Evolutionary conservation across 2,329 filamentous ascomycete genomes (phyloP).

Genomic region (Colletotrichum falcatum): DNA sequence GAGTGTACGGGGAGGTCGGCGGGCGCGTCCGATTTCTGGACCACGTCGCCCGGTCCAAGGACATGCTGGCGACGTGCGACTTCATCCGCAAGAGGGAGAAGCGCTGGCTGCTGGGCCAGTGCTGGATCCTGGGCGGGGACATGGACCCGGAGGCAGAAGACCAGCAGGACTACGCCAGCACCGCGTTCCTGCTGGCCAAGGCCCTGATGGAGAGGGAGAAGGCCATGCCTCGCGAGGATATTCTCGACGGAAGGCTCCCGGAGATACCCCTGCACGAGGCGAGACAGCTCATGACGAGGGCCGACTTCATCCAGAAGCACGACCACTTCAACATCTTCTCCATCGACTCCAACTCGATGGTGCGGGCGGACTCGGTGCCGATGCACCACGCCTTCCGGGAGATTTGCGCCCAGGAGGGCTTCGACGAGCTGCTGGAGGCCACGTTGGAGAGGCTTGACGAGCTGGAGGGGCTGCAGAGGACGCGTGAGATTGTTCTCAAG

Average conservation of each 20-base stretch:
- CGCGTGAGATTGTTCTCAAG: conserved; percentile 68
- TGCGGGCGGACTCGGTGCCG: conserved; percentile 67
- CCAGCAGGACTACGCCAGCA: conserved; percentile 68
- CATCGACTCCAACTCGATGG: conserved; percentile 66
- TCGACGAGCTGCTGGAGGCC: conserved; percentile 63
- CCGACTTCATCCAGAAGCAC: conserved; percentile 68
- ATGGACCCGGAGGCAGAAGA: conserved; percentile 79
- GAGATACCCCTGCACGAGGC: conserved; percentile 62
- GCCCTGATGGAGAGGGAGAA: conserved; percentile 63
- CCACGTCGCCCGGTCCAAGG: conserved; percentile 62
- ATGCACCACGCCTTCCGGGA: conserved; percentile 70
- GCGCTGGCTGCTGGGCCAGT: conserved; percentile 80
- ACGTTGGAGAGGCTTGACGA: conserved; percentile 65
- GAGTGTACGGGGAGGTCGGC: conserved; percentile 66
- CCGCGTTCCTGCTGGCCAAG: conserved; percentile 70
- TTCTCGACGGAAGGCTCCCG: conserved; percentile 58
- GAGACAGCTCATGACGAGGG: conserved; percentile 66
- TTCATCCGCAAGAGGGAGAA: conserved; percentile 75
- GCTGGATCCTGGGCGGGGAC: conserved; percentile 76
- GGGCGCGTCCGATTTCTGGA: conserved; percentile 65
- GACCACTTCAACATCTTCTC: conserved; percentile 70
- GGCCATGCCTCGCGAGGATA: conserved; percentile 44
- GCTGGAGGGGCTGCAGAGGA: conserved; percentile 65
- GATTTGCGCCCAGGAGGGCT: conserved; percentile 61
- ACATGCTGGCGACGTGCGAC: conserved; percentile 65